phyloP scores from a whole-genome alignment of 345 rosid genomes.

The Iberis pinnata region DNA sequence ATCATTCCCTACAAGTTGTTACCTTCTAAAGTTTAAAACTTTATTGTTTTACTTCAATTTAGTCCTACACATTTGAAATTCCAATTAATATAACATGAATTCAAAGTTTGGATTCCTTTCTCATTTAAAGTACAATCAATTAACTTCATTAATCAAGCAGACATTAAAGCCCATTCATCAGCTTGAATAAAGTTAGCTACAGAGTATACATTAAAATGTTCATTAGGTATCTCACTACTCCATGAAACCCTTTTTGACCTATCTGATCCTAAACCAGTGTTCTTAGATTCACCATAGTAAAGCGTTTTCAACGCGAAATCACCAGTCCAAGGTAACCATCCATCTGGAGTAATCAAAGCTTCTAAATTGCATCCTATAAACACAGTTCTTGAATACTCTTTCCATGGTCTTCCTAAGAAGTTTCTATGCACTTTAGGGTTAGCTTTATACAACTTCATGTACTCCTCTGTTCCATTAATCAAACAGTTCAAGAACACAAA shows the following conservation, averaged over 20 bases:
- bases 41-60: slow-evolving; percentile 5
- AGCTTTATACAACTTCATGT: slow-evolving; percentile 47
- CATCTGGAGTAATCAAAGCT: slow-evolving; percentile 48
- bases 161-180: slow-evolving; percentile 51
- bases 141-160: too few species aligned
- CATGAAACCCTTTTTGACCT: slow-evolving; percentile 51
- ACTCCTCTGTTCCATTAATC: slow-evolving; percentile 72
- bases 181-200: slow-evolving; percentile 81
- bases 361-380: slow-evolving; percentile 52
- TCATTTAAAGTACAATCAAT: too few species aligned
- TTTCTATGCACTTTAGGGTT: slow-evolving; percentile 61
- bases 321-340: slow-evolving; percentile 82
- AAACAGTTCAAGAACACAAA: slow-evolving; percentile 63
- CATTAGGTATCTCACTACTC: slow-evolving; percentile 64
- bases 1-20: too few species aligned
- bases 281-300: slow-evolving; percentile 71
- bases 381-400: slow-evolving; percentile 78
- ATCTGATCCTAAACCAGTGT: slow-evolving; percentile 58
- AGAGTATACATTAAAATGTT: slow-evolving; percentile 46
- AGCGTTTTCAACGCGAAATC: slow-evolving; percentile 71
- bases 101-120: slow-evolving; percentile 1
- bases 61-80: slow-evolving; percentile 7
- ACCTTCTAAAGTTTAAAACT: slow-evolving; percentile 1
- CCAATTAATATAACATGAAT: neutral
- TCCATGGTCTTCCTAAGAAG: slow-evolving; percentile 92